Percentiles rank a stretch among this genome's conserved stretches.
Conservation (phyloP, 176 grass and related monocot genomes). For the Musa itinerans region DNA sequence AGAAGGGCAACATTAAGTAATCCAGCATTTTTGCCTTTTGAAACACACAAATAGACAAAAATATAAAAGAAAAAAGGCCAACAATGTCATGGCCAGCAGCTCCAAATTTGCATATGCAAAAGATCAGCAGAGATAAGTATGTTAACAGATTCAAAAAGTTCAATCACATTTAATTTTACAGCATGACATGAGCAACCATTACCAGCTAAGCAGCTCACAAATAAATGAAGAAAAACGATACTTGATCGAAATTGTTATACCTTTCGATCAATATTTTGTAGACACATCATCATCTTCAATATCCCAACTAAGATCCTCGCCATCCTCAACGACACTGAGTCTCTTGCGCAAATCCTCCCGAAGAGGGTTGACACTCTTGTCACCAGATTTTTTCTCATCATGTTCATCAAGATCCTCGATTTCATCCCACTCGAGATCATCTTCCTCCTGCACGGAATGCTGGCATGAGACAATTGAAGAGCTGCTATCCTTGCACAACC, state of each 20-base stretch:
- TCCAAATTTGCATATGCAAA: too few species aligned
- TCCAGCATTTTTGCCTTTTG: too few species aligned
- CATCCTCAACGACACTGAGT: constrained; percentile 65
- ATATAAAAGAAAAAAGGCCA: too few species aligned
- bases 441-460: constrained; percentile 26
- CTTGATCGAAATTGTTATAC: background rate
- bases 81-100: too few species aligned
- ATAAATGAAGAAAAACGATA: too few species aligned
- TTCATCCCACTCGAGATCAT: constrained; percentile 86
- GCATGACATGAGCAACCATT: too few species aligned
- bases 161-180: too few species aligned
- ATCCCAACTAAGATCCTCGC: constrained; percentile 97
- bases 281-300: constrained; percentile 75
- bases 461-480: constrained; percentile 47
- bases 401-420: constrained; percentile 86
- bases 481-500: constrained; percentile 32
- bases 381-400: constrained; percentile 40
- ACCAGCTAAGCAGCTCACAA: too few species aligned
- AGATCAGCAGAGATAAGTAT: too few species aligned
- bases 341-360: constrained; percentile 65
- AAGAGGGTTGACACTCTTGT: constrained; percentile 26
- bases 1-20: too few species aligned
- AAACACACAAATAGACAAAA: too few species aligned
- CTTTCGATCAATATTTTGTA: background rate
- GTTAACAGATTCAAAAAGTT: too few species aligned